Evolutionary conservation across 2,329 filamentous ascomycete species (phyloP), one percentile per base, ranked within the genome.

Genomic region (Tothia fuscella): DNA sequence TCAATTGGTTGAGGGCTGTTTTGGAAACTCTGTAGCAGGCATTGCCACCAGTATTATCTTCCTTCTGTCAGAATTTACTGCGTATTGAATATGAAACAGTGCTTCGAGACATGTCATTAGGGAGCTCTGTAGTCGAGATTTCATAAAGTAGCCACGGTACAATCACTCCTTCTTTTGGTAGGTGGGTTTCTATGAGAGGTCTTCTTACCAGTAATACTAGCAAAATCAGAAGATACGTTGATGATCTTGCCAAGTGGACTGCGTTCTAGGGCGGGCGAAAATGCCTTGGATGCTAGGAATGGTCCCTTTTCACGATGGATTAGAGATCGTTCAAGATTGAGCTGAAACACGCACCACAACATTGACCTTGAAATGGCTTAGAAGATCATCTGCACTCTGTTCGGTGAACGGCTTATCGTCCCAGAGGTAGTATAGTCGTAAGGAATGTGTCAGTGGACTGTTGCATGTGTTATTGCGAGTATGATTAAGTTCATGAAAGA

Each of bases 171-270:
- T n/a, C n/a, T n/a, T n/a, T n/a, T n/a, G n/a, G n/a, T n/a, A n/a
- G n/a, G n/a, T n/a, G n/a, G n/a, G n/a, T n/a, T n/a, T n/a, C n/a
- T n/a, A n/a, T n/a, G n/a, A 35, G 17, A 13, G 6, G 5, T 7
- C 20, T 24, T 17, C 45, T 5, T 40, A 49, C 47, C 39, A 16
- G 35, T 22, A n/a, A 49, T 48, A 38, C 46, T 48, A 16, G 38
- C 47, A 22, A 44, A 38, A 40, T 50, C 48, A 9, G 48, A 50
- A 12, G 48, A 50, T 16, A 50, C 31, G 30, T 49, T 50, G 45
- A 50, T 47, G 25, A 49, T 46, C 30, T 47, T 38, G 26, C 6
- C 36, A 21, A 21, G 19, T 26, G 41, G 12, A 14, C 39, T 33
- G 5, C 33, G 38, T 14, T 22, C 28, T 20, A 50, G 35, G 2